A percentile compares a stretch with the other conserved stretches of the same genome.
phyloP scores from a whole-genome alignment of 2,329 filamentous ascomycete genomes.

The Cucurbitaria berberidis region DNA sequence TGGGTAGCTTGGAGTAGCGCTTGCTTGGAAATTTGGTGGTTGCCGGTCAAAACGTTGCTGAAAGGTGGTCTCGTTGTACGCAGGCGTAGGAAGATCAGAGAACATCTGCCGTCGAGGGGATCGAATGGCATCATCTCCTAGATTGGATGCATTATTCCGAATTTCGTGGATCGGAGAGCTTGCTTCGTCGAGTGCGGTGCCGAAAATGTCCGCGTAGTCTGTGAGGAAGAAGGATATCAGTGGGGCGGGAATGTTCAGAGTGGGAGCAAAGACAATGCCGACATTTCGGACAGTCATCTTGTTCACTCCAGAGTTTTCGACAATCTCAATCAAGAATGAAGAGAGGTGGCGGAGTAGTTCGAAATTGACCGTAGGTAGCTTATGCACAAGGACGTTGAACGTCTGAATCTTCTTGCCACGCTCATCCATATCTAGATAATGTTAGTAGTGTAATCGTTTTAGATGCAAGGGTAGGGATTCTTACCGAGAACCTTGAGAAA shows the following conservation, averaged over 20 bases:
- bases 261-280: conserved; percentile 97
- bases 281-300: conserved; percentile 98
- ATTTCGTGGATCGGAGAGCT: conserved; percentile 55
- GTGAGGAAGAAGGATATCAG: conserved; percentile 94
- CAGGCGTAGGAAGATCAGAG: conserved; percentile 68
- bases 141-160: conserved; percentile 48
- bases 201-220: conserved; percentile 87
- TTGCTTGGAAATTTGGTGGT: conserved; percentile 30
- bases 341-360: conserved; percentile 84
- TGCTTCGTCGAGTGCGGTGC: conserved; percentile 66
- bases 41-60: conserved; percentile 34
- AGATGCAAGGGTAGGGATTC: conserved; percentile 13
- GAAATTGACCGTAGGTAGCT: conserved; percentile 79
- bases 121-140: conserved; percentile 64
- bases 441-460: conserved; percentile 23
- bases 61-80: conserved; percentile 65
- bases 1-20: conserved; percentile 28
- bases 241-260: conserved; percentile 92
- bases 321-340: conserved; percentile 87
- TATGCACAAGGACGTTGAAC: conserved; percentile 78
- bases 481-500: conserved; percentile 79
- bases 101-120: conserved; percentile 71
- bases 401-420: conserved; percentile 76
- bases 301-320: conserved; percentile 87
- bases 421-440: conserved; percentile 69